Base-by-base conservation (phyloP, 208 protist genomes). In the Kentomonas sorsogonicus region DNA sequence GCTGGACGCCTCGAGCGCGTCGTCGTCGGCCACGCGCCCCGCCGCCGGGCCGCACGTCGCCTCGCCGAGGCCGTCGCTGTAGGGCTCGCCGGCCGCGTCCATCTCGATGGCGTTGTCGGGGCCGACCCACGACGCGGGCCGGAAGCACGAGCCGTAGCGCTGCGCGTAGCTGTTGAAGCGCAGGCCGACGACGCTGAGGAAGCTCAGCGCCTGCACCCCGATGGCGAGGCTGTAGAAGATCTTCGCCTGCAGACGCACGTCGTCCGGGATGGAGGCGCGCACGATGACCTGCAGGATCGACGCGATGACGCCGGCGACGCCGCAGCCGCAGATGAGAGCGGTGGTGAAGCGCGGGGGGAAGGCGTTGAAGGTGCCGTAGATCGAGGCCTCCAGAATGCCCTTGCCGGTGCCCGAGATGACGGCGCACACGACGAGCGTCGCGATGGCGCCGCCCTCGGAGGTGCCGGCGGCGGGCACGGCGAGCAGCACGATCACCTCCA, bases 301-400 rank as follows among this genome's bases (percentile, higher is more conserved):
- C 10, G 74, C 72, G 23, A 77, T n/a, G 27, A 62, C 67, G 15
- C 78, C 78, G 13, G 75, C 66, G 44, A 79, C 44, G 27, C 75
- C 72, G 4, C 60, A 52, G 16, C 88, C 88, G 46, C 57, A 55
- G 83, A 94, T 91, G 36, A 88, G 48, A 0, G 62, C 64, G 15
- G 74, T 56, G n/a, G 66, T 88, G 60, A 83, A 90, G 27, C 60
- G 63, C 11, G n/a, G 63, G 25, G 83, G 83, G 34, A 93, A 79
- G 7, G 69, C 62, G 15, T 66, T 61, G 11, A 83, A 83, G 31
- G 93, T 59, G 48, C 75, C 81, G 69, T 94, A 96, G 18, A 69
- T 40, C 13, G 77, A 86, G 13, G 80, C 47, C 50, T 93, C 80
- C 50, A 89, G 75, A 39, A 89, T 72, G 20, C 79, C 79, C 47